Percentiles rank a stretch among this genome's conserved stretches.
Conservation (phyloP, 2,329 filamentous ascomycete species). For the Pestalotiopsis sp. region DNA sequence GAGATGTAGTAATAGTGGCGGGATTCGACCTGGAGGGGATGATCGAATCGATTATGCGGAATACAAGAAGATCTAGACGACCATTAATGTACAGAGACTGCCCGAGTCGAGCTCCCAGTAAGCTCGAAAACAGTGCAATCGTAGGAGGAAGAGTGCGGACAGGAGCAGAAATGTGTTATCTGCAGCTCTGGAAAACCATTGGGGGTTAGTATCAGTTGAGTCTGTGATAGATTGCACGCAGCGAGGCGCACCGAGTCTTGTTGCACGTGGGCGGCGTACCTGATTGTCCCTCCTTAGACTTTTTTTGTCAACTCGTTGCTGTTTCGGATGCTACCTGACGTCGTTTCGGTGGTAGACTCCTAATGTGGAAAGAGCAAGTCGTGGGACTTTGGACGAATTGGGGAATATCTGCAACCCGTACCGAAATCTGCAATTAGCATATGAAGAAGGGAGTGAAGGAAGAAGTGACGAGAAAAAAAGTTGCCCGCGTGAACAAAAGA, state of each 20-base stretch:
- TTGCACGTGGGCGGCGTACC: slow-evolving; percentile 1
- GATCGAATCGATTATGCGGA: slow-evolving; percentile 14
- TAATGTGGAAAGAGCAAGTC: slow-evolving; percentile 10
- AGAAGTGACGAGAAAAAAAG: not conserved
- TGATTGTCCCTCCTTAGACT: not conserved
- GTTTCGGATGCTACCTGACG: slow-evolving; percentile 10
- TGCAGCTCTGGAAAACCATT: not conserved
- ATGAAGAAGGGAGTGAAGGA: not conserved
- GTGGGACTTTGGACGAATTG: slow-evolving; percentile 7
- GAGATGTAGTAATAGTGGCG: slow-evolving; percentile 10
- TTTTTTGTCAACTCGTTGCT: not conserved
- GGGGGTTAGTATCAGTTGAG: not conserved
- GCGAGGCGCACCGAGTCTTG: not conserved
- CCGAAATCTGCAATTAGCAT: slow-evolving; percentile 7
- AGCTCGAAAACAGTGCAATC: slow-evolving; percentile 11
- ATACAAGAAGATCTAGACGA: slow-evolving; percentile 12
- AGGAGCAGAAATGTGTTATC: slow-evolving; percentile 4
- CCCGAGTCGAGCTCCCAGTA: slow-evolving; percentile 16
- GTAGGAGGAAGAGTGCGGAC: not conserved
- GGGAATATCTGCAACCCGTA: slow-evolving; percentile 8
- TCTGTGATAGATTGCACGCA: not conserved
- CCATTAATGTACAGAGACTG: slow-evolving; percentile 14
- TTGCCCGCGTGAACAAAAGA: not conserved
- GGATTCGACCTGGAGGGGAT: slow-evolving; percentile 9
- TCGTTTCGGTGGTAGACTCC: slow-evolving; percentile 8